A percentile compares a stretch with the other conserved stretches of the same genome.
These are phyloP conservation scores for Boletellus dicymbophilus DNA, from an alignment of 1,284 basidiomycete species.

Conservation along the genomic window DNA sequence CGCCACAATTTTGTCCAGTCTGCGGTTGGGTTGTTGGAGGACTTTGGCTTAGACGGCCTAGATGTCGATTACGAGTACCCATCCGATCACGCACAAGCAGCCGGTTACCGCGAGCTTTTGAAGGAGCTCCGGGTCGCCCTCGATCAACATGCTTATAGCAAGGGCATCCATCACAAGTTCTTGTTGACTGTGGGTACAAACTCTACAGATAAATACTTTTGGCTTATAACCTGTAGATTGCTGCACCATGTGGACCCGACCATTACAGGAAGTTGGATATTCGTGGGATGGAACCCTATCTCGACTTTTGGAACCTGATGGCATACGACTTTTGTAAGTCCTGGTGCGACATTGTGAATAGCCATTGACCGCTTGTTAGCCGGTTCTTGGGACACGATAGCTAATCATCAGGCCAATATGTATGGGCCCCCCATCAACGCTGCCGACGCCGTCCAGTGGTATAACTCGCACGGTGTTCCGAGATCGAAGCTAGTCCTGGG, in stretches of 20 bases:
- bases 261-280: constrained; percentile 82
- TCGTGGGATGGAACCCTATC: constrained; percentile 81
- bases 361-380: constrained; percentile 42
- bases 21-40: constrained; percentile 80
- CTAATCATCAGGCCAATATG: constrained; percentile 90
- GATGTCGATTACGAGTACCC: constrained; percentile 91
- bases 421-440: constrained; percentile 68
- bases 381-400: constrained; percentile 77
- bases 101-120: constrained; percentile 72
- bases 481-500: constrained; percentile 87
- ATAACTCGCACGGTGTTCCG: constrained; percentile 69
- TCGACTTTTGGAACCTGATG: constrained; percentile 99
- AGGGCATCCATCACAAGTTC: constrained; percentile 64
- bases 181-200: constrained; percentile 65
- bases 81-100: constrained; percentile 65
- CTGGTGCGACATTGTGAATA: constrained; percentile 9
- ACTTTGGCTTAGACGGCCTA: constrained; percentile 73
- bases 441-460: constrained; percentile 75
- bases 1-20: constrained; percentile 80
- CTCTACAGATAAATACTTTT: not conserved
- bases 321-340: constrained; percentile 78
- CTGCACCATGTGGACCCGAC: constrained; percentile 90
- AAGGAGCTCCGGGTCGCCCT: constrained; percentile 69
- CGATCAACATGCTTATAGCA: constrained; percentile 64
- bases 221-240: constrained; percentile 56